A percentile compares a stretch with the other conserved stretches of the same genome.
Evolutionary conservation across 495 filamentous ascomycete genomes (phyloP).

Genomic region (Geoglossum glabrum): DNA sequence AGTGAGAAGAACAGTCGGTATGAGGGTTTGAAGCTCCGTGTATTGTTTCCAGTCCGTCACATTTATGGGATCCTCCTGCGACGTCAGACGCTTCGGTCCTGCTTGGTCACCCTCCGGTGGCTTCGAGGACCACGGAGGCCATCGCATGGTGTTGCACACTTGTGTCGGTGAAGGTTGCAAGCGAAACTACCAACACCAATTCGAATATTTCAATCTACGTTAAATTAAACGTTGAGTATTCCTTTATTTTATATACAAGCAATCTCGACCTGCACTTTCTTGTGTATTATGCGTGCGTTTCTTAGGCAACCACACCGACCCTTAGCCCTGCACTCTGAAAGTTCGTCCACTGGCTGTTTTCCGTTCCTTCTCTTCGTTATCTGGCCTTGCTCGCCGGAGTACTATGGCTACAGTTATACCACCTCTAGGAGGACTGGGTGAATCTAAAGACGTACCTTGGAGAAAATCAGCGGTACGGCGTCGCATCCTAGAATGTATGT

Average conservation of each 20-base stretch:
- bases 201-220: neutral
- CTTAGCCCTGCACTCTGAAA: constrained; percentile 47
- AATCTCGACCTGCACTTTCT: neutral
- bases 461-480: constrained; percentile 93
- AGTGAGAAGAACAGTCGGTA: constrained; percentile 51
- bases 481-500: constrained; percentile 96
- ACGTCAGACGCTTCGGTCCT: constrained; percentile 17
- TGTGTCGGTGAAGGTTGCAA: neutral
- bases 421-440: neutral
- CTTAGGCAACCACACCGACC: neutral
- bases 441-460: constrained; percentile 33
- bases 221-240: neutral
- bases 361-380: constrained; percentile 90
- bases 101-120: constrained; percentile 10
- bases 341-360: constrained; percentile 95
- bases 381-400: constrained; percentile 73
- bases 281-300: neutral
- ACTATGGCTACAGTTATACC: constrained; percentile 31
- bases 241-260: neutral
- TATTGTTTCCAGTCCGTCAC: constrained; percentile 46
- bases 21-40: constrained; percentile 36
- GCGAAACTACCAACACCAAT: neutral
- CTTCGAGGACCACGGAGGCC: constrained; percentile 12
- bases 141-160: constrained; percentile 11
- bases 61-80: constrained; percentile 32